These are phyloP conservation scores for Insectozyma bohioensis DNA, from an alignment of 1,139 yeast species.

Conservation along the genomic window DNA sequence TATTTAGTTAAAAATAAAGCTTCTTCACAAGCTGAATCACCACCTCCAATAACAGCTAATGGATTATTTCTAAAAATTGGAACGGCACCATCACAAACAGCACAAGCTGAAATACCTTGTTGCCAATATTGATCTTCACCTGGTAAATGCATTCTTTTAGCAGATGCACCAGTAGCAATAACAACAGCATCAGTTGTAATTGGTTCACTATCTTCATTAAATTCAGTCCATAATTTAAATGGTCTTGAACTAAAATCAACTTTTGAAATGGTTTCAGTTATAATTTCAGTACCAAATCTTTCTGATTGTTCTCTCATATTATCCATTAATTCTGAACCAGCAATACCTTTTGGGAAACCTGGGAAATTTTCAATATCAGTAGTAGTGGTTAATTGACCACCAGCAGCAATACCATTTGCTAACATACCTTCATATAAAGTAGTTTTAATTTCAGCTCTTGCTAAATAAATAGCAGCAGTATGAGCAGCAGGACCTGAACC, in stretches of 20 bases:
- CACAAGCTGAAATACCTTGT: constrained; percentile 98
- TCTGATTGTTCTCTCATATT: constrained; percentile 86
- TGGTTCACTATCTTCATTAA: constrained; percentile 85
- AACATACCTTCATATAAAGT: constrained; percentile 92
- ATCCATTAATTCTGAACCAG: constrained; percentile 88
- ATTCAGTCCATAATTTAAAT: constrained; percentile 96
- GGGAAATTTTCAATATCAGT: constrained; percentile 98
- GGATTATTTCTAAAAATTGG: constrained; percentile 98
- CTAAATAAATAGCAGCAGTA: constrained; percentile 95
- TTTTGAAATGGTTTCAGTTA: constrained; percentile 92
- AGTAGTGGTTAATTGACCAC: constrained; percentile 97
- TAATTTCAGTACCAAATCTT: constrained; percentile 87
- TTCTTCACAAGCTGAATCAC: constrained; percentile 99
- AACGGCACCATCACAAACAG: constrained; percentile 99
- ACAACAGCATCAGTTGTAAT: constrained; percentile 90
- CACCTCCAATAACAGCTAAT: constrained; percentile 96
- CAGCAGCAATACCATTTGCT: constrained; percentile 98
- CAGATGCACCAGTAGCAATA: constrained; percentile 96
- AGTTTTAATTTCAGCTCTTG: constrained; percentile 96
- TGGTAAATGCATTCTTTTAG: constrained; percentile 88
- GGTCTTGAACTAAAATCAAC: constrained; percentile 85
- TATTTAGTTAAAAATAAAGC: constrained; percentile 94
- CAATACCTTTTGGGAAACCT: constrained; percentile 94
- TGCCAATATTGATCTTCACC: constrained; percentile 99
- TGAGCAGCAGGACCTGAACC: constrained; percentile 99